phyloP scores from a whole-genome alignment of 345 rosid species.

The Psidium friedrichsthalianum region DNA sequence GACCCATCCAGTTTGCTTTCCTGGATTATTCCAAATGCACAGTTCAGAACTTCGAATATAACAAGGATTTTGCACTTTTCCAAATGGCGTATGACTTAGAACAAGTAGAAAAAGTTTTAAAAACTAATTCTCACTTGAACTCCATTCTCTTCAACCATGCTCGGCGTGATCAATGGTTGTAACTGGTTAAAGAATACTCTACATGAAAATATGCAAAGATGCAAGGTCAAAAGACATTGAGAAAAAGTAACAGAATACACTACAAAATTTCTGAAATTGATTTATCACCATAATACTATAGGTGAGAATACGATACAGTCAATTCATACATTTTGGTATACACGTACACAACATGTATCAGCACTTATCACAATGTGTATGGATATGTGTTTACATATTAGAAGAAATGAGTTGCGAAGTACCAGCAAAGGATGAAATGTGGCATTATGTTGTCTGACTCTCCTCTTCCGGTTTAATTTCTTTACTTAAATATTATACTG shows the following conservation, averaged over 20 bases:
- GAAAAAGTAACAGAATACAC: not conserved
- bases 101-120: not conserved
- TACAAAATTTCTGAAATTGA: not conserved
- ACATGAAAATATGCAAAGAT: conserved; percentile 7
- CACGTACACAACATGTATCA: not conserved
- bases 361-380: not conserved
- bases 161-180: conserved; percentile 29
- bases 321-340: not conserved
- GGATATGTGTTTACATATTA: not conserved
- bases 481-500: not conserved
- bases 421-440: not conserved
- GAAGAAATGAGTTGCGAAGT: not conserved
- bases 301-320: not conserved
- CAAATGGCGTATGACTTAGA: not conserved
- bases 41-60: not conserved
- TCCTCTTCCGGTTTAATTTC: not conserved
- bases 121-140: conserved; percentile 24
- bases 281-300: not conserved
- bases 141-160: conserved; percentile 34
- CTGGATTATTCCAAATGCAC: conserved; percentile 11
- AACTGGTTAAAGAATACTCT: conserved; percentile 70
- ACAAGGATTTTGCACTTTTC: not conserved
- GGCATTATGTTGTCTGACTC: not conserved
- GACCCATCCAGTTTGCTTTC: conserved; percentile 24
- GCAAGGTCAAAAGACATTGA: not conserved